These are phyloP conservation scores for Spergularia bocconei DNA, from an alignment of 148 eudicot species.

Conservation along the genomic window DNA sequence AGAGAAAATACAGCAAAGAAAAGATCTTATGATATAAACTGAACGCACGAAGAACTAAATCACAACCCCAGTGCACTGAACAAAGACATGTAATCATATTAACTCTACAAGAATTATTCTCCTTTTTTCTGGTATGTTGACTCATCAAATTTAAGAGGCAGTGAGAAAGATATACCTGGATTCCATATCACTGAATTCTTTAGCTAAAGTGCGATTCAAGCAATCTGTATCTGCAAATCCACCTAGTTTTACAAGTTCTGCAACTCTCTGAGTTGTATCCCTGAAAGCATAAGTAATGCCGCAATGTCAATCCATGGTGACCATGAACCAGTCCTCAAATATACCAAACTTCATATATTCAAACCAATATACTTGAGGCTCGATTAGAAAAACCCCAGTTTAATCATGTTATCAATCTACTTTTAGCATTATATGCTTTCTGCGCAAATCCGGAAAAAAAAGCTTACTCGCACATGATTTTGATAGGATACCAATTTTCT, in stretches of 20 bases:
- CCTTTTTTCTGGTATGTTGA: background rate
- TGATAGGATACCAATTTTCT: too few relatives aligned
- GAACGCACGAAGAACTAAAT: background rate
- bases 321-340: background rate
- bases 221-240: slow-evolving; percentile 75
- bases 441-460: too few relatives aligned
- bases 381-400: background rate
- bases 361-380: background rate
- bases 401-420: background rate
- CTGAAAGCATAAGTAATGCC: slow-evolving; percentile 23
- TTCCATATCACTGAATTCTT: slow-evolving; percentile 83
- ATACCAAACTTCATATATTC: background rate
- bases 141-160: background rate
- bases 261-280: slow-evolving; percentile 52
- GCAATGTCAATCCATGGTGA: slow-evolving; percentile 5
- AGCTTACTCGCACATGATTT: too few relatives aligned
- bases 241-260: slow-evolving; percentile 74
- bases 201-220: slow-evolving; percentile 74
- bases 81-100: background rate
- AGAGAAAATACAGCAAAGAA: background rate
- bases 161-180: slow-evolving; percentile 51
- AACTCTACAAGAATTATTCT: too few relatives aligned
- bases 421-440: too few relatives aligned
- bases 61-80: background rate
- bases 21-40: background rate